phyloP scores from a whole-genome alignment of 805 yeast species.

The Cyberlindnera mrakii region DNA sequence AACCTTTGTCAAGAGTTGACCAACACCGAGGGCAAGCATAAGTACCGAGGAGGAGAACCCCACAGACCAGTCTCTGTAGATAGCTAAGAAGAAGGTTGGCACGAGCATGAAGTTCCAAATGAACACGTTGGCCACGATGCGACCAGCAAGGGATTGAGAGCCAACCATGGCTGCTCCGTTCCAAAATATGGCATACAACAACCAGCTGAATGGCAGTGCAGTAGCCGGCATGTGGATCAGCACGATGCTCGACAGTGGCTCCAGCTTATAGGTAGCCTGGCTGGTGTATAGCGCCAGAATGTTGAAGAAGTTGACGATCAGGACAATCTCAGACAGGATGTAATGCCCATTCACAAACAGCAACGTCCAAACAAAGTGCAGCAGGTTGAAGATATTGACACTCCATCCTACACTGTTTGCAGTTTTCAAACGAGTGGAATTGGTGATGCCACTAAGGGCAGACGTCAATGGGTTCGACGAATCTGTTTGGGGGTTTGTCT shows the following conservation, averaged over 20 bases:
- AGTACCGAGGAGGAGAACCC: slow-evolving; percentile 56
- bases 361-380: slow-evolving; percentile 58
- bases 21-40: slow-evolving; percentile 60
- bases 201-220: slow-evolving; percentile 73
- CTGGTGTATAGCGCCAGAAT: slow-evolving; percentile 42
- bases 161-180: slow-evolving; percentile 65
- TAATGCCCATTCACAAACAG: slow-evolving; percentile 56
- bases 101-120: slow-evolving; percentile 74
- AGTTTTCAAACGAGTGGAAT: slow-evolving; percentile 16
- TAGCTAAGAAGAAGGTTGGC: slow-evolving; percentile 50
- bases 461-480: slow-evolving; percentile 30
- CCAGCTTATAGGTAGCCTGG: slow-evolving; percentile 53
- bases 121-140: slow-evolving; percentile 65
- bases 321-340: slow-evolving; percentile 50
- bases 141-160: slow-evolving; percentile 48
- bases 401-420: slow-evolving; percentile 46
- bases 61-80: slow-evolving; percentile 66
- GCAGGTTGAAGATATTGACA: slow-evolving; percentile 54
- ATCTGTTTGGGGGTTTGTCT: slow-evolving; percentile 23
- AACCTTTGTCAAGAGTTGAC: slow-evolving; percentile 61
- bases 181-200: slow-evolving; percentile 72
- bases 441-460: slow-evolving; percentile 16
- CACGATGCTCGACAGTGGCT: slow-evolving; percentile 46
- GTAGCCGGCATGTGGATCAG: slow-evolving; percentile 59
- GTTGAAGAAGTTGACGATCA: slow-evolving; percentile 55